These are phyloP conservation scores for Colletotrichum theobromicola DNA, from an alignment of 2,329 filamentous ascomycete species.

Conservation along the genomic window DNA sequence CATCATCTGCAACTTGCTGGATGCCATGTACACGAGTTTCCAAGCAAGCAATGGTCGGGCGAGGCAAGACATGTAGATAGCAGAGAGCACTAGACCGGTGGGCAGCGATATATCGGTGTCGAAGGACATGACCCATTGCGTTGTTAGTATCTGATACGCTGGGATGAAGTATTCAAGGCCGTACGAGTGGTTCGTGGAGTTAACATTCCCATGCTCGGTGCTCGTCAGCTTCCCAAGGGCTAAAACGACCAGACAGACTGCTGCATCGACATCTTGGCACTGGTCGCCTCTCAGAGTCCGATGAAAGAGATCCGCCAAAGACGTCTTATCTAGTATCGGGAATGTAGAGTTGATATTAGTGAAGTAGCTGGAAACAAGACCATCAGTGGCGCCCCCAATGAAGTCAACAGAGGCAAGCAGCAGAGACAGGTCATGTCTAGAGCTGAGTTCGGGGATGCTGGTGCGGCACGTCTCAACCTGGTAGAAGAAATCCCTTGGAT, in stretches of 20 bases:
- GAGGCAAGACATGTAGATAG: neutral
- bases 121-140: neutral
- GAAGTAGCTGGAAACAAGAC: neutral
- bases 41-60: neutral
- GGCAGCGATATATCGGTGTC: neutral
- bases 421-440: neutral
- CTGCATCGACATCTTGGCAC: neutral
- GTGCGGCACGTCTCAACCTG: neutral
- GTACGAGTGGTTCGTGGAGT: neutral
- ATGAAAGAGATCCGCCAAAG: neutral
- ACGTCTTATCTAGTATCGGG: neutral
- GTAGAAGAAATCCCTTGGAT: neutral
- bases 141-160: neutral
- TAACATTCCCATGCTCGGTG: neutral
- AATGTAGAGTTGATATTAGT: neutral
- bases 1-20: neutral
- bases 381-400: neutral
- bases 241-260: neutral
- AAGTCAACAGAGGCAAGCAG: neutral
- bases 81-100: neutral
- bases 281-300: neutral
- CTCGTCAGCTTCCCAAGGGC: neutral
- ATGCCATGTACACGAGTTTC: neutral
- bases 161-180: neutral
- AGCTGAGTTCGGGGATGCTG: neutral